Evolutionary conservation across 2,329 filamentous ascomycete genomes (phyloP).

Genomic region (Pseudogymnoascus sp.): DNA sequence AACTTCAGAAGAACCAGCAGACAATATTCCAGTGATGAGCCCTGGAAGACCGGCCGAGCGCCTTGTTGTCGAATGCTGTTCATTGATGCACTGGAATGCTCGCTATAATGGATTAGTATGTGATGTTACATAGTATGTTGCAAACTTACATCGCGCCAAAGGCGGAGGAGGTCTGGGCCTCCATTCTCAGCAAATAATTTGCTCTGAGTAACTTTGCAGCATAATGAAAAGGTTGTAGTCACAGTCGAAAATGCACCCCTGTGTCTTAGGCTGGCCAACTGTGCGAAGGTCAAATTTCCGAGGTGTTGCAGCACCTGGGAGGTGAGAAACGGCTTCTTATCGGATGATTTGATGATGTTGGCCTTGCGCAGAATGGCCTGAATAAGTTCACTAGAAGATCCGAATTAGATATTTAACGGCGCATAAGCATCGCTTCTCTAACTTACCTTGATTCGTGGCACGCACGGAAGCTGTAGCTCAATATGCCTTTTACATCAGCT

Average conservation of each 20-base stretch:
- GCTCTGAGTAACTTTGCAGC: conserved; percentile 62
- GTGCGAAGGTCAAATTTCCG: conserved; percentile 70
- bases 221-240: conserved; percentile 75
- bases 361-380: conserved; percentile 53
- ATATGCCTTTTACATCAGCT: conserved; percentile 75
- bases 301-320: conserved; percentile 56
- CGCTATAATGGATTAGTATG: conserved; percentile 37
- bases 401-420: background rate
- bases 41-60: conserved; percentile 89
- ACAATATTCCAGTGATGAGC: conserved; percentile 74
- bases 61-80: conserved; percentile 75
- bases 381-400: conserved; percentile 58
- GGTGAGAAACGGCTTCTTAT: conserved; percentile 42
- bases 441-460: conserved; percentile 85
- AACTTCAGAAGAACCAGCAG: conserved; percentile 53
- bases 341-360: conserved; percentile 41
- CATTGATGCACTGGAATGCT: conserved; percentile 63
- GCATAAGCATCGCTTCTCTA: background rate
- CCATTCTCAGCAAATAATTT: conserved; percentile 34
- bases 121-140: background rate
- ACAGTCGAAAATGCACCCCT: conserved; percentile 92
- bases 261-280: conserved; percentile 78
- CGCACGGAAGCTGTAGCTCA: conserved; percentile 93
- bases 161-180: conserved; percentile 39
- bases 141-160: conserved; percentile 62